Conservation (phyloP, 352 stramenopile species). For the Hyaloperonospora arabidopsidis region DNA sequence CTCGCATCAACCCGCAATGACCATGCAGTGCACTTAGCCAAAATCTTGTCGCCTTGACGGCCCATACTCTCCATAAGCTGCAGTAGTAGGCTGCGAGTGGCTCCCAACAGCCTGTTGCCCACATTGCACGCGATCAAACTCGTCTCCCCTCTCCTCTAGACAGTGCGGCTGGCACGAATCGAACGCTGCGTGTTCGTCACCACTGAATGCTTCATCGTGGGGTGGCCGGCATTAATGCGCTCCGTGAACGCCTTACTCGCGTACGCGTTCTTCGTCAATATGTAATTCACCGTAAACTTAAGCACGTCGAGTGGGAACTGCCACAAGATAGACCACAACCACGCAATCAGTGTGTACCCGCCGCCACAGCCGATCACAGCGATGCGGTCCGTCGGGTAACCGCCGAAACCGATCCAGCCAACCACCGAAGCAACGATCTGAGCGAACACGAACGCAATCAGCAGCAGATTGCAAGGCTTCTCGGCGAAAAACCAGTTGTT, state of each 20-base stretch:
- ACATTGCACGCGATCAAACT: constrained; percentile 3
- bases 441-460: constrained; percentile 62
- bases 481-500: constrained; percentile 76
- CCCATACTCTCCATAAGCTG: neutral
- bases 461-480: constrained; percentile 51
- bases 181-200: constrained; percentile 57
- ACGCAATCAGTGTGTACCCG: constrained; percentile 56
- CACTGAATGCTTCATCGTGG: constrained; percentile 49
- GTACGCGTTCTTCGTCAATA: constrained; percentile 56
- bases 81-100: constrained; percentile 12
- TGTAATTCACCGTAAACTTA: constrained; percentile 66
- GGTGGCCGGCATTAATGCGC: constrained; percentile 69
- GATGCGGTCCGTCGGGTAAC: constrained; percentile 59
- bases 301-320: constrained; percentile 69
- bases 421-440: constrained; percentile 59
- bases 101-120: constrained; percentile 5
- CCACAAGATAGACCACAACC: constrained; percentile 63
- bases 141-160: constrained; percentile 28
- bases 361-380: constrained; percentile 57
- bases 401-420: constrained; percentile 56
- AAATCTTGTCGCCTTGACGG: no score
- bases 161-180: constrained; percentile 56
- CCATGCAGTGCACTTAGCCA: no score
- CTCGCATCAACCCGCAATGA: no score
- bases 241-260: constrained; percentile 55